These are phyloP conservation scores for Leccinum longicurvipes DNA, from an alignment of 768 basidiomycete genomes.

Conservation along the genomic window DNA sequence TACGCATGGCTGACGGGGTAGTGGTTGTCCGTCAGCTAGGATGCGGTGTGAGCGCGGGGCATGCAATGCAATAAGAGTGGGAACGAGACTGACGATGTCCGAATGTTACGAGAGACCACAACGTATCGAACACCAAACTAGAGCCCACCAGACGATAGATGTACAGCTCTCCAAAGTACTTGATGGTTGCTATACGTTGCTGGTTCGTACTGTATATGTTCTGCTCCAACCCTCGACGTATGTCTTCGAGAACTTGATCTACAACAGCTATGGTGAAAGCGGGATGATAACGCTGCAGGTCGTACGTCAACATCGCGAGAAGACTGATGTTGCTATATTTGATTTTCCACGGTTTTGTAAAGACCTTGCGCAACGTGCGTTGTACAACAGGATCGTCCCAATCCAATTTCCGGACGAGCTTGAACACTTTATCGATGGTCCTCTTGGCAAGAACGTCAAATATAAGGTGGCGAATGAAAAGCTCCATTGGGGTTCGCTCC, in stretches of 20 bases:
- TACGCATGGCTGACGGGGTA: constrained; percentile 68
- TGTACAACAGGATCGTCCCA: constrained; percentile 79
- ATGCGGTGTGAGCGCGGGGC: constrained; percentile 11
- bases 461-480: constrained; percentile 95
- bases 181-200: constrained; percentile 84
- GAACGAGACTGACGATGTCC: constrained; percentile 76
- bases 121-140: constrained; percentile 83
- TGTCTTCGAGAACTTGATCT: constrained; percentile 93
- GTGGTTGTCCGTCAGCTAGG: constrained; percentile 83
- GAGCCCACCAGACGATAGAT: constrained; percentile 93
- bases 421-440: constrained; percentile 94
- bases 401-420: constrained; percentile 87
- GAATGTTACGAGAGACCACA: constrained; percentile 94
- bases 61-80: not conserved
- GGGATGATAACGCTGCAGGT: constrained; percentile 89
- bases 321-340: constrained; percentile 87
- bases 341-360: constrained; percentile 98
- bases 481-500: constrained; percentile 78
- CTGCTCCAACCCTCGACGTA: constrained; percentile 86
- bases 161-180: constrained; percentile 95
- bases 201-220: constrained; percentile 96
- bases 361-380: constrained; percentile 75
- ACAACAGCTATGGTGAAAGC: constrained; percentile 85
- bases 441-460: constrained; percentile 91
- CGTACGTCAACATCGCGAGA: constrained; percentile 92